Percentiles rank a stretch among this genome's conserved stretches.
These are phyloP conservation scores for Arabis alpina DNA, from an alignment of 345 rosid species.

Conservation along the genomic window DNA sequence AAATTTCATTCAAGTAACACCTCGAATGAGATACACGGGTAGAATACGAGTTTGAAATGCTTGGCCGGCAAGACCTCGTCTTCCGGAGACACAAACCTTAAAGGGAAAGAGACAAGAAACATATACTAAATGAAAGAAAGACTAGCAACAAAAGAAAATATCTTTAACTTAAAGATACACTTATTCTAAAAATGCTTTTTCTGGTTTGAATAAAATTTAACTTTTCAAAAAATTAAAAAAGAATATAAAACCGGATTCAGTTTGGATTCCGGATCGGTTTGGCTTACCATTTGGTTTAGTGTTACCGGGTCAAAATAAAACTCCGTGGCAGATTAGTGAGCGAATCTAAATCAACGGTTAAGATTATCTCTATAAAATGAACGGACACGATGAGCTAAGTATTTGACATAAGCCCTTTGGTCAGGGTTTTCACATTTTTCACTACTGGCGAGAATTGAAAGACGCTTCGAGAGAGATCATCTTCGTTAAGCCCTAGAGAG, in stretches of 20 bases:
- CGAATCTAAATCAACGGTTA: constrained; percentile 22
- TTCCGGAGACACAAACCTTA: too few species aligned
- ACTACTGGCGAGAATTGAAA: constrained; percentile 41
- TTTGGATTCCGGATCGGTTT: background rate
- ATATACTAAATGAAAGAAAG: too few species aligned
- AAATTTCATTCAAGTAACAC: too few species aligned
- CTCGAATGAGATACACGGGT: too few species aligned
- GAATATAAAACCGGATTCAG: constrained; percentile 6
- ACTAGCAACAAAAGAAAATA: too few species aligned
- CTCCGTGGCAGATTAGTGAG: constrained; percentile 12
- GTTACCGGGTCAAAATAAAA: constrained; percentile 11
- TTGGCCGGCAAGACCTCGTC: too few species aligned
- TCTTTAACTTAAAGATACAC: too few species aligned
- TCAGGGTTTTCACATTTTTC: constrained; percentile 29
- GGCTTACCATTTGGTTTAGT: constrained; percentile 10
- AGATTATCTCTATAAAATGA: constrained; percentile 3
- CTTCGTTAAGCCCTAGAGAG: constrained; percentile 36
- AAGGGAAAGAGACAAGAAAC: too few species aligned
- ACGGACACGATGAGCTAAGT: constrained; percentile 34
- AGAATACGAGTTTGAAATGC: too few species aligned
- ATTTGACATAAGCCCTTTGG: constrained; percentile 24
- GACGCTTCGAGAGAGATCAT: constrained; percentile 38
- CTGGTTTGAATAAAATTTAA: too few species aligned
- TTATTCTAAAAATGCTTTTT: too few species aligned
- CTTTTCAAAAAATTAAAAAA: too few species aligned